These are phyloP conservation scores for Zymoseptoria pseudotritici DNA, from an alignment of 2,329 filamentous ascomycete genomes.

Conservation along the genomic window DNA sequence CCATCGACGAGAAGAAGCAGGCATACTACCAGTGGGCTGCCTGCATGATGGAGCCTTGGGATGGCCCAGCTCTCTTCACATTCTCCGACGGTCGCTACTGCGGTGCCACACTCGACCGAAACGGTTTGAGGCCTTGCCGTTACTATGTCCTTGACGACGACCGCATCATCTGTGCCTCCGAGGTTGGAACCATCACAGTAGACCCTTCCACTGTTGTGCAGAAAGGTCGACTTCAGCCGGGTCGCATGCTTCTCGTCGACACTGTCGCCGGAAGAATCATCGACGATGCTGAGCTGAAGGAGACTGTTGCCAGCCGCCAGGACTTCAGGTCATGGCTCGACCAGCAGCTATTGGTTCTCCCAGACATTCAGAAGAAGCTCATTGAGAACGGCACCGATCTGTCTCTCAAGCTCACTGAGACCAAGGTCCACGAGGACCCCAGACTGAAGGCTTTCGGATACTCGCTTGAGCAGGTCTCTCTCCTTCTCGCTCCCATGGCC, in stretches of 20 bases:
- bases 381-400: constrained; percentile 55
- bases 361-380: constrained; percentile 61
- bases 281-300: constrained; percentile 86
- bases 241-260: constrained; percentile 92
- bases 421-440: constrained; percentile 73
- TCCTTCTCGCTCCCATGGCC: constrained; percentile 90
- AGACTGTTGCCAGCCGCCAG: constrained; percentile 74
- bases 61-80: constrained; percentile 91
- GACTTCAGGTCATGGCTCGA: constrained; percentile 88
- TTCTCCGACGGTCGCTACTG: constrained; percentile 96
- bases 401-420: constrained; percentile 57
- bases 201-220: constrained; percentile 85
- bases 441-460: constrained; percentile 84
- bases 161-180: constrained; percentile 92
- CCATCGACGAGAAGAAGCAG: constrained; percentile 90
- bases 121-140: constrained; percentile 88
- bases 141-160: constrained; percentile 97
- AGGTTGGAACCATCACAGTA: constrained; percentile 87
- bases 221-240: constrained; percentile 88
- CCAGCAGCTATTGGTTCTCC: constrained; percentile 73
- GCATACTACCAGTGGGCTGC: constrained; percentile 98
- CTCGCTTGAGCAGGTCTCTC: constrained; percentile 87
- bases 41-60: constrained; percentile 98
- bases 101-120: constrained; percentile 92
- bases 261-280: constrained; percentile 87